phyloP scores from a whole-genome alignment of 345 rosid genomes.

The Mallotus nudiflorus region DNA sequence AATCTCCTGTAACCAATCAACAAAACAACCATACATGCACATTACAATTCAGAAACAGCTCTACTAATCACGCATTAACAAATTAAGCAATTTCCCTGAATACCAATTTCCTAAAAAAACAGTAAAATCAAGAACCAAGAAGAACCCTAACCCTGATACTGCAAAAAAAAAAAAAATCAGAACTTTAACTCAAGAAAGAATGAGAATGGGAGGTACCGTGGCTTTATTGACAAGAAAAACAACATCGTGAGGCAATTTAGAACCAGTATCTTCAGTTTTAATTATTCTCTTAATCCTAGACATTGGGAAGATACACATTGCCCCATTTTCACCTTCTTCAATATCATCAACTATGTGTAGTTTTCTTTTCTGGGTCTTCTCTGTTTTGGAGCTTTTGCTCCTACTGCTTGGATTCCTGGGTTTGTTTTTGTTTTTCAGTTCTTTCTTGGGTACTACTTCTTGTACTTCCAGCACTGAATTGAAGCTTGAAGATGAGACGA shows the following conservation, averaged over 20 bases:
- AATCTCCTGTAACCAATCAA: constrained; percentile 55
- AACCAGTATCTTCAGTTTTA: constrained; percentile 43
- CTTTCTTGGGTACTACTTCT: not conserved
- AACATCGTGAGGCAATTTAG: constrained; percentile 52
- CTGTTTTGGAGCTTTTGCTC: not conserved
- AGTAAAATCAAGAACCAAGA: not conserved
- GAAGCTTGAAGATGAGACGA: constrained; percentile 10
- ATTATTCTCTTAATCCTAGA: constrained; percentile 66
- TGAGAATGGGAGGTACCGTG: constrained; percentile 46
- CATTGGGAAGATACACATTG: constrained; percentile 62
- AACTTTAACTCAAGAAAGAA: too few species aligned
- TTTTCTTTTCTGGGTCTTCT: constrained; percentile 15
- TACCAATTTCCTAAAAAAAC: not conserved
- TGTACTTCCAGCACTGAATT: not conserved
- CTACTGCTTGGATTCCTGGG: not conserved
- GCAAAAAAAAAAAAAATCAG: not conserved
- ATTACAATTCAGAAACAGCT: not conserved
- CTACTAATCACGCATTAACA: not conserved
- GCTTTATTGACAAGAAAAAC: constrained; percentile 80
- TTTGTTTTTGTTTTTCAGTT: not conserved
- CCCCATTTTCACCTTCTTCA: constrained; percentile 38
- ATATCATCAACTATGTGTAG: not conserved
- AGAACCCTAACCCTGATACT: not conserved
- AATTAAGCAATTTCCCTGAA: not conserved
- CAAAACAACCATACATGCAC: not conserved